Conservation (phyloP, 345 rosid species). For the Linum tenue region DNA sequence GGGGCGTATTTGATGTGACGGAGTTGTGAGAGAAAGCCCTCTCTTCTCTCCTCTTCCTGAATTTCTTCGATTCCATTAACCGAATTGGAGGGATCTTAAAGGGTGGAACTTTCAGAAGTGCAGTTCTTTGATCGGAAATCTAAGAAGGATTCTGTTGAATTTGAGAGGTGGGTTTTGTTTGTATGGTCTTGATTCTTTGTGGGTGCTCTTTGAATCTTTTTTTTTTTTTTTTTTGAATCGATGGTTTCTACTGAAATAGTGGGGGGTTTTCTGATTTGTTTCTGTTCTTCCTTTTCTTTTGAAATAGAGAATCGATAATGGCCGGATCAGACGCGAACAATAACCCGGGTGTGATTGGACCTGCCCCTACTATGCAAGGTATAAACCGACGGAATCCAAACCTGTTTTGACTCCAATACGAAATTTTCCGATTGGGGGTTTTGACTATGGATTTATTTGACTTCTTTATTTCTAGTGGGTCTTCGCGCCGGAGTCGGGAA, state of each 20-base stretch:
- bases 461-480: background rate
- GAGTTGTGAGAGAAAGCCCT: background rate
- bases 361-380: background rate
- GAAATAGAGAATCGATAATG: background rate
- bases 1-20: background rate
- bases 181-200: background rate
- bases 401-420: too few relatives aligned
- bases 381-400: background rate
- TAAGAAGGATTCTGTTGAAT: background rate
- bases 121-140: background rate
- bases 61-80: background rate
- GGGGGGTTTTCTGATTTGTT: background rate
- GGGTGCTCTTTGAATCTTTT: background rate
- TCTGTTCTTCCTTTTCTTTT: background rate
- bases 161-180: background rate
- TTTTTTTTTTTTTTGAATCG: background rate
- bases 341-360: background rate
- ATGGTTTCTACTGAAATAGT: background rate
- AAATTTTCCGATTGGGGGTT: too few relatives aligned
- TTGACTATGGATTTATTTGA: background rate
- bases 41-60: background rate
- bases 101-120: background rate
- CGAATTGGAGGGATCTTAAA: background rate
- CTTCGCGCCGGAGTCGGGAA: background rate
- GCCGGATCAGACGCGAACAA: background rate